Percentiles rank a stretch among this genome's conserved stretches.
These are phyloP conservation scores for Dimocarpus longan DNA, from an alignment of 345 rosid species.

Conservation along the genomic window DNA sequence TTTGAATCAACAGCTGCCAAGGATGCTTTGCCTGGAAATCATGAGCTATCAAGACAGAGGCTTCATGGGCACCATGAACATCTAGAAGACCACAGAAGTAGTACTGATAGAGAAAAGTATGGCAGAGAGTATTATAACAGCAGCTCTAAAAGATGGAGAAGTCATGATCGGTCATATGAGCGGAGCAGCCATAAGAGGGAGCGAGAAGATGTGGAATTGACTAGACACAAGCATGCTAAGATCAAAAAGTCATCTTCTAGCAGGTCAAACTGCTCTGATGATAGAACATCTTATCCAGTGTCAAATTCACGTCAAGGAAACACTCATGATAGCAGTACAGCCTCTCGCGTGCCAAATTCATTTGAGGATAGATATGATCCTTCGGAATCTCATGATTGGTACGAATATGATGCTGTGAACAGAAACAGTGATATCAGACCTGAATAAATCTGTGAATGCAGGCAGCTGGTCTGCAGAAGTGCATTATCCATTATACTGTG, in stretches of 20 bases:
- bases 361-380: conserved; percentile 91
- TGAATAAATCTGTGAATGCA: conserved; percentile 23
- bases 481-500: conserved; percentile 4
- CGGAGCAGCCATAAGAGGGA: conserved; percentile 31
- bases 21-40: conserved; percentile 30
- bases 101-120: conserved; percentile 24
- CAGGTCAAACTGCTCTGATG: conserved; percentile 26
- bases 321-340: conserved; percentile 30
- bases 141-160: conserved; percentile 35
- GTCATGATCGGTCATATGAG: conserved; percentile 38
- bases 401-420: conserved; percentile 31
- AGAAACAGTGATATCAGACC: conserved; percentile 10
- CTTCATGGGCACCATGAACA: conserved; percentile 32
- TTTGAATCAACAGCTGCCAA: conserved; percentile 30
- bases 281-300: conserved; percentile 30
- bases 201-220: conserved; percentile 39
- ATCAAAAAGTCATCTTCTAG: conserved; percentile 40
- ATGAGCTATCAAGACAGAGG: conserved; percentile 33
- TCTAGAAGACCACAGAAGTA: conserved; percentile 25
- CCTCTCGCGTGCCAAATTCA: conserved; percentile 29
- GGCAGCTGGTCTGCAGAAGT: conserved; percentile 24
- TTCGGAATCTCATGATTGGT: conserved; percentile 39
- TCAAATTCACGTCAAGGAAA: conserved; percentile 29
- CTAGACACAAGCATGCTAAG: conserved; percentile 33
- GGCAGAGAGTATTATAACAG: conserved; percentile 38